These are phyloP conservation scores for Parathielavia hyrcaniae DNA, from an alignment of 495 filamentous ascomycete genomes.

Conservation along the genomic window DNA sequence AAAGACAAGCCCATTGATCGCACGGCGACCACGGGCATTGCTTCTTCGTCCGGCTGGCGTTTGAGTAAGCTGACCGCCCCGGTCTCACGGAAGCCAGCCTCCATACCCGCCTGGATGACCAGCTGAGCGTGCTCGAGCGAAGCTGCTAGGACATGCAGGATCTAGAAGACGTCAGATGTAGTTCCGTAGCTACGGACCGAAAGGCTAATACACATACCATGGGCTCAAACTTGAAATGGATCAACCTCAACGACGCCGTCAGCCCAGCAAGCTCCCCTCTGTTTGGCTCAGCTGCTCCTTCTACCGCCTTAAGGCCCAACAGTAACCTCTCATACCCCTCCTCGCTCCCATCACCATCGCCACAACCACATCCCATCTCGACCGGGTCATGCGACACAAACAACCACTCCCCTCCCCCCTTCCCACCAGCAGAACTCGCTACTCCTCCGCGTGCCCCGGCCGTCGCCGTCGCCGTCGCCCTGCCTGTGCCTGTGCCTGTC, in stretches of 20 bases:
- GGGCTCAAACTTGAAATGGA: conserved; percentile 90
- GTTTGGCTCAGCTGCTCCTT: conserved; percentile 8
- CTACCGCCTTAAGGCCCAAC: conserved; percentile 14
- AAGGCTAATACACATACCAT: conserved; percentile 62
- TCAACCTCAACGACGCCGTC: conserved; percentile 46
- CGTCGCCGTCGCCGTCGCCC: background rate
- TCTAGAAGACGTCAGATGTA: conserved; percentile 45
- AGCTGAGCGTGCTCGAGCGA: conserved; percentile 64
- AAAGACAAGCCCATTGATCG: conserved; percentile 72
- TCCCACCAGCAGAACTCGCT: conserved; percentile 55
- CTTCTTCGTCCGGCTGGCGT: conserved; percentile 23
- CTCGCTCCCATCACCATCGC: conserved; percentile 29
- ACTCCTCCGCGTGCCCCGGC: background rate
- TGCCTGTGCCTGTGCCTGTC: background rate
- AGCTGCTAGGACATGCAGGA: conserved; percentile 77
- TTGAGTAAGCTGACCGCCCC: conserved; percentile 51
- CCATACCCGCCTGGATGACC: conserved; percentile 64
- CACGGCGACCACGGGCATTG: conserved; percentile 69
- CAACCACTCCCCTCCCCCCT: conserved; percentile 76
- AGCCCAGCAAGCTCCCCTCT: background rate
- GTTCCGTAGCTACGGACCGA: background rate
- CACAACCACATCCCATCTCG: conserved; percentile 31
- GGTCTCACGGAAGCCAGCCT: conserved; percentile 83
- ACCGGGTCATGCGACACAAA: conserved; percentile 80
- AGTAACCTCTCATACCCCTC: conserved; percentile 20